A percentile compares a stretch with the other conserved stretches of the same genome.
phyloP scores from a whole-genome alignment of 495 filamentous ascomycete species.

The Staphylotrichum tortipilum region DNA sequence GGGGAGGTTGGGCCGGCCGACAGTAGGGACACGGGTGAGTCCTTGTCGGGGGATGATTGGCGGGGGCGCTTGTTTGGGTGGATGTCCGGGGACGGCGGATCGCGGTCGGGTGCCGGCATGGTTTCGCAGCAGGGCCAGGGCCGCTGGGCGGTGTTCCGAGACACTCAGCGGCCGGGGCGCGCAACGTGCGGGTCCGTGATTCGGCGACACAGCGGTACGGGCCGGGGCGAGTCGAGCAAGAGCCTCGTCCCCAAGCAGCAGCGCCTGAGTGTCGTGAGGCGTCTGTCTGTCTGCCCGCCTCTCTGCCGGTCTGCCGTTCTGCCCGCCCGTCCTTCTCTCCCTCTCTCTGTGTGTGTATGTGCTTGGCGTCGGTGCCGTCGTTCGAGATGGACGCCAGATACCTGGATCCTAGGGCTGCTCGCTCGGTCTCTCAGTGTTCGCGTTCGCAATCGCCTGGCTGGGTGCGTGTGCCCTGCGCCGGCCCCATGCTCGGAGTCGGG shows the following conservation, averaged over 20 bases:
- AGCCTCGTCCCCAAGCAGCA: too few relatives aligned
- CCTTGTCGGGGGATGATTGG: conserved; percentile 41
- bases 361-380: too few relatives aligned
- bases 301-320: too few relatives aligned
- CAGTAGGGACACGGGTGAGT: conserved; percentile 33
- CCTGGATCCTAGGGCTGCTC: too few relatives aligned
- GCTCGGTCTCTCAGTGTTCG: too few relatives aligned
- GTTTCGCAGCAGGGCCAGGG: conserved; percentile 8
- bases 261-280: neutral
- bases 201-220: conserved; percentile 6
- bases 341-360: too few relatives aligned
- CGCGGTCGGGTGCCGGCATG: conserved; percentile 32
- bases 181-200: conserved; percentile 4
- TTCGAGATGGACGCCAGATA: too few relatives aligned
- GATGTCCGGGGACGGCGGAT: conserved; percentile 36
- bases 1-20: conserved; percentile 21
- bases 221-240: conserved; percentile 1
- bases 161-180: too few relatives aligned
- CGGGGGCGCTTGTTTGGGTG: conserved; percentile 44
- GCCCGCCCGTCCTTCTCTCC: too few relatives aligned
- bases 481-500: conserved; percentile 5
- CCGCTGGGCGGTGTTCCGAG: too few relatives aligned
- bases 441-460: too few relatives aligned
- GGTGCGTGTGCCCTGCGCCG: conserved; percentile 4
- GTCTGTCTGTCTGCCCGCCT: too few relatives aligned